A percentile compares a stretch with the other conserved stretches of the same genome.
phyloP scores from a whole-genome alignment of 1,139 yeast species.

The Protomyces pachydermus region DNA sequence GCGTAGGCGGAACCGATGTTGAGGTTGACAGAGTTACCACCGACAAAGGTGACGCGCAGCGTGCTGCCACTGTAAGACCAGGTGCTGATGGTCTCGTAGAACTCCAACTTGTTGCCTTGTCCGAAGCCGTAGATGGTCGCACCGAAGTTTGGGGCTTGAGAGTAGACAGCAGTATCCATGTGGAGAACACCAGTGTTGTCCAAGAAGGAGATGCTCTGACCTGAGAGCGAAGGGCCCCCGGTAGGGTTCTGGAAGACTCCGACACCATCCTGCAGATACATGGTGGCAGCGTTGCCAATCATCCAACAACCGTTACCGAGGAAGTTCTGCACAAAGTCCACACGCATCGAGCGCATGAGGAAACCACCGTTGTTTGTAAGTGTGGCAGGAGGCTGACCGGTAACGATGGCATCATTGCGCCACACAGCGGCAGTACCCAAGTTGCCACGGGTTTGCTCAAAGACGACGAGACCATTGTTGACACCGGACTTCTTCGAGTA shows the following conservation, averaged over 20 bases:
- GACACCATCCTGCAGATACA: conserved; percentile 10
- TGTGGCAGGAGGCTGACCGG: neutral
- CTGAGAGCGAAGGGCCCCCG: neutral
- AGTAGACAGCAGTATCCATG: conserved; percentile 7
- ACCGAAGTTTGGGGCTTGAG: conserved; percentile 3
- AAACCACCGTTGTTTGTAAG: conserved; percentile 13
- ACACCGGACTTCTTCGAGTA: neutral
- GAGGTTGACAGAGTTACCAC: neutral
- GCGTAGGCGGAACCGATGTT: conserved; percentile 9
- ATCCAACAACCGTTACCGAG: conserved; percentile 20
- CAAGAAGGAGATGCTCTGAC: conserved; percentile 4
- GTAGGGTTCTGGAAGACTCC: conserved; percentile 2
- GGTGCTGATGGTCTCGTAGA: neutral
- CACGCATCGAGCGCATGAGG: conserved; percentile 3
- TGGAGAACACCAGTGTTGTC: conserved; percentile 7
- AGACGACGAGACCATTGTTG: conserved; percentile 14
- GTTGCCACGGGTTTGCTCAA: conserved; percentile 7
- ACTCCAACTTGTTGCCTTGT: conserved; percentile 8
- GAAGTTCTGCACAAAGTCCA: conserved; percentile 8
- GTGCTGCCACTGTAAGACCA: neutral
- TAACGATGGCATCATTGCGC: neutral
- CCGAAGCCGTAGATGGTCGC: conserved; percentile 13
- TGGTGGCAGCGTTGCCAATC: neutral
- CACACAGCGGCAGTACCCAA: conserved; percentile 6
- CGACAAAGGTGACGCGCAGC: neutral